Percentiles rank a stretch among this genome's conserved stretches.
Evolutionary conservation across 345 rosid genomes (phyloP).

Genomic region (Eucalyptus globulus): DNA sequence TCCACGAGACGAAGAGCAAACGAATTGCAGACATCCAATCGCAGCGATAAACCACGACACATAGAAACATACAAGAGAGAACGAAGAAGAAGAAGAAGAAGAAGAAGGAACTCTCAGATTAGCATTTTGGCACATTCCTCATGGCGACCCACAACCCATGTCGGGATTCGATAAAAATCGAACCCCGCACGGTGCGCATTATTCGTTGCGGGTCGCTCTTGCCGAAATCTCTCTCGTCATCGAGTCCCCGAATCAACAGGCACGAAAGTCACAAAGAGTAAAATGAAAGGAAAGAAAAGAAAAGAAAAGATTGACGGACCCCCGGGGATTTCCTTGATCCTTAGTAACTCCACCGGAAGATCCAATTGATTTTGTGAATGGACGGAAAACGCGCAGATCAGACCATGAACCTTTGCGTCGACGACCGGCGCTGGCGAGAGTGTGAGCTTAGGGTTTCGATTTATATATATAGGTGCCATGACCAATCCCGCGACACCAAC

Average conservation of each 20-base stretch:
- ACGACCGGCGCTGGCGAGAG: background rate
- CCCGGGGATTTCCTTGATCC: background rate
- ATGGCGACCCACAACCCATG: constrained; percentile 17
- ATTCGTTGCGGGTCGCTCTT: constrained; percentile 8
- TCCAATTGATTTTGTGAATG: background rate
- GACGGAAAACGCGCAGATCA: background rate
- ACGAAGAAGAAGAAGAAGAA: background rate
- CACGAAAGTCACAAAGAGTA: no score
- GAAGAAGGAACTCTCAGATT: constrained; percentile 7
- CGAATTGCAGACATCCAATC: background rate
- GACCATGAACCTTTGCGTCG: background rate
- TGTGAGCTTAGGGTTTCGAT: background rate
- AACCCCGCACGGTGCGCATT: constrained; percentile 15
- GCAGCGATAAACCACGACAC: background rate
- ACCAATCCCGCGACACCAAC: background rate
- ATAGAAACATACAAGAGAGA: background rate
- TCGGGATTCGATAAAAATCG: background rate
- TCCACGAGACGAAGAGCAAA: background rate
- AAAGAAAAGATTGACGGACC: background rate
- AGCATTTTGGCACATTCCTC: constrained; percentile 34
- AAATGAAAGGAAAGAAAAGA: background rate
- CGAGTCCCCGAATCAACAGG: background rate
- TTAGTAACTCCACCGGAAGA: background rate
- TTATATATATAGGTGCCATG: background rate
- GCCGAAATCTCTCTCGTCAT: background rate